A percentile compares a stretch with the other conserved stretches of the same genome.
These are phyloP conservation scores for Geotrichum histeridarum DNA, from an alignment of 1,139 yeast genomes.

Conservation along the genomic window DNA sequence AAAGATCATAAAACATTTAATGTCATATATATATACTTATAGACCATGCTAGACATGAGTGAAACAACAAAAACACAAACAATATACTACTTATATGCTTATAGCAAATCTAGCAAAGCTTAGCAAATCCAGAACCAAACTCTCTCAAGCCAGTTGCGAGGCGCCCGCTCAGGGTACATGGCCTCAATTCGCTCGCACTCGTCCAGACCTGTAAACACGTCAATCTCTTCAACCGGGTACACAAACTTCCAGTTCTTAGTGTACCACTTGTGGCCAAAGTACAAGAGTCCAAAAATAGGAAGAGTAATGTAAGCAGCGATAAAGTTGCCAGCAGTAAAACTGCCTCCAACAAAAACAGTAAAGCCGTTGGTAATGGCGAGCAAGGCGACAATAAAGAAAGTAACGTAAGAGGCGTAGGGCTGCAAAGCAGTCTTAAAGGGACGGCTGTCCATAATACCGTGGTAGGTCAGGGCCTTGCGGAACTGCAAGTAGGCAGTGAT, in stretches of 20 bases:
- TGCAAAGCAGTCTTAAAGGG: conserved; percentile 45
- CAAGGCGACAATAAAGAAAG: conserved; percentile 42
- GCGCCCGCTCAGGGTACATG: conserved; percentile 36
- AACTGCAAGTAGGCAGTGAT: conserved; percentile 48
- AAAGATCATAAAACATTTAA: too few relatives aligned
- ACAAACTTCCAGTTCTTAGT: conserved; percentile 44
- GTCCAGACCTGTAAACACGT: conserved; percentile 48
- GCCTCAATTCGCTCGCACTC: conserved; percentile 46
- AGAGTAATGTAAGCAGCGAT: conserved; percentile 51
- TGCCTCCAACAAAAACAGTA: conserved; percentile 51
- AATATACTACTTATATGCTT: not conserved
- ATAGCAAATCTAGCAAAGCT: not conserved
- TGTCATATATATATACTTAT: too few relatives aligned
- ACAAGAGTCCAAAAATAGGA: conserved; percentile 45
- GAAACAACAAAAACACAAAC: not conserved
- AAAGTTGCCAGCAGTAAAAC: conserved; percentile 49
- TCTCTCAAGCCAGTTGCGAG: conserved; percentile 39
- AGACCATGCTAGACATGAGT: too few relatives aligned
- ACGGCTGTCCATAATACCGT: conserved; percentile 30
- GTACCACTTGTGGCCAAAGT: conserved; percentile 49
- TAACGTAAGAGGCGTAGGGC: conserved; percentile 46
- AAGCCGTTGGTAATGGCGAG: conserved; percentile 69
- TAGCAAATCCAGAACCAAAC: conserved; percentile 42
- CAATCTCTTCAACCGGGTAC: conserved; percentile 44
- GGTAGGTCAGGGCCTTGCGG: conserved; percentile 46